phyloP scores from a whole-genome alignment of 1,284 basidiomycete genomes.

The Microstroma glucosiphilum region DNA sequence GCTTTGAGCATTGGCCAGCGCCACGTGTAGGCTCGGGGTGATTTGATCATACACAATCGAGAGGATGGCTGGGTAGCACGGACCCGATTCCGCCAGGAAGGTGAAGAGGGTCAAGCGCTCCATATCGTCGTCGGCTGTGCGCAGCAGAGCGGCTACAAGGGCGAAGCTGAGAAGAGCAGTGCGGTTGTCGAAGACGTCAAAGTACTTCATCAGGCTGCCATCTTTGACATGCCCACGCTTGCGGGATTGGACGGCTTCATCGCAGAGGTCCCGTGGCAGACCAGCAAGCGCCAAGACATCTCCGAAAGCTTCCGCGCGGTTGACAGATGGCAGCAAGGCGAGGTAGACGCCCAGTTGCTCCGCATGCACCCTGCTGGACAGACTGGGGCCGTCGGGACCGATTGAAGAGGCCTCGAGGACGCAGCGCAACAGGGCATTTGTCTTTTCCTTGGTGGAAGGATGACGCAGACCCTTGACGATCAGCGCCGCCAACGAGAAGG shows the following conservation, averaged over 20 bases:
- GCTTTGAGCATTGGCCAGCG: constrained; percentile 39
- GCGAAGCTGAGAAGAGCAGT: constrained; percentile 39
- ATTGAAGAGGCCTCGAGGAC: constrained; percentile 32
- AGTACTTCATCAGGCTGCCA: constrained; percentile 24
- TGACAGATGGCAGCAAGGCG: constrained; percentile 36
- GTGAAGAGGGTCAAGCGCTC: constrained; percentile 36
- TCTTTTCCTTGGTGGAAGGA: constrained; percentile 34
- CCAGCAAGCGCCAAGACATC: constrained; percentile 33
- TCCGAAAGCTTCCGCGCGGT: constrained; percentile 36
- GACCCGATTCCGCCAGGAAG: constrained; percentile 39
- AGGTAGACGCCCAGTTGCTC: constrained; percentile 41
- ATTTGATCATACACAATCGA: constrained; percentile 45
- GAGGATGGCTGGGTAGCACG: constrained; percentile 38
- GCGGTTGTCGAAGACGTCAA: constrained; percentile 37
- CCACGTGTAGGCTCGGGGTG: constrained; percentile 34
- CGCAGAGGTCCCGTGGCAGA: constrained; percentile 18
- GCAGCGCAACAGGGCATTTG: constrained; percentile 32
- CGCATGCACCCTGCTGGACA: constrained; percentile 30
- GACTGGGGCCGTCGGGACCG: constrained; percentile 22
- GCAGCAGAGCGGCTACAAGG: constrained; percentile 33
- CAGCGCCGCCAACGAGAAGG: constrained; percentile 40
- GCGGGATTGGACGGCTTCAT: constrained; percentile 26
- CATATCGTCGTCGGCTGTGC: constrained; percentile 37
- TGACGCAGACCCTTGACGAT: constrained; percentile 43
- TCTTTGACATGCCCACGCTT: constrained; percentile 17